phyloP scores from a whole-genome alignment of 2,329 filamentous ascomycete genomes.

The Cordyceps javanica region DNA sequence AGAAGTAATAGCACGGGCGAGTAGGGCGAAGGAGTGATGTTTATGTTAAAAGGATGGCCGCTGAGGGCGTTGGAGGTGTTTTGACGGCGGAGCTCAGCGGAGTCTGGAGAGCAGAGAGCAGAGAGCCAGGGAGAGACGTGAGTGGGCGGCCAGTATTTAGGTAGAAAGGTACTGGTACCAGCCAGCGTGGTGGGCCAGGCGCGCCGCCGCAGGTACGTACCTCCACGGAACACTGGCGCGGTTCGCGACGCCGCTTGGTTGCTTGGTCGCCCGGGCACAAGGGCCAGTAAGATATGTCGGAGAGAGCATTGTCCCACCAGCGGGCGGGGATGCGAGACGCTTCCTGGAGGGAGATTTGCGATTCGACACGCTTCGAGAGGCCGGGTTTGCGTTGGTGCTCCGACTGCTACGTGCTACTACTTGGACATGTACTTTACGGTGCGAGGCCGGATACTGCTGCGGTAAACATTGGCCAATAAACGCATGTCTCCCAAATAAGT shows the following conservation, averaged over 20 bases:
- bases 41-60: conserved; percentile 13
- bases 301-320: conserved; percentile 22
- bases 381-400: no score
- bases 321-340: conserved; percentile 13
- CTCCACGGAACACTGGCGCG: conserved; percentile 19
- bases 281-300: conserved; percentile 13
- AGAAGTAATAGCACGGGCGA: conserved; percentile 13
- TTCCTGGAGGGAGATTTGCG: conserved; percentile 5
- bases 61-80: conserved; percentile 17
- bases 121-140: conserved; percentile 7
- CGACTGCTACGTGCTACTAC: no score
- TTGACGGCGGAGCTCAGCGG: conserved; percentile 16
- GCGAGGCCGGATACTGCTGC: background rate
- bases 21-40: conserved; percentile 14
- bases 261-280: conserved; percentile 27
- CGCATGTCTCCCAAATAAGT: background rate
- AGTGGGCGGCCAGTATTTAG: background rate
- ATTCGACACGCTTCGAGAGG: conserved; percentile 1
- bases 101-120: conserved; percentile 4
- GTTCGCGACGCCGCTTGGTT: conserved; percentile 19
- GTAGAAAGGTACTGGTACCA: background rate
- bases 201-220: conserved; percentile 12
- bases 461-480: background rate
- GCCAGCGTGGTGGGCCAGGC: background rate
- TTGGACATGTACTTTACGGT: background rate